Evolutionary conservation across 225 moss, liverwort and hornwort species (phyloP), one percentile per base, ranked within the genome.

Genomic region (Sphagnum tenellum): DNA sequence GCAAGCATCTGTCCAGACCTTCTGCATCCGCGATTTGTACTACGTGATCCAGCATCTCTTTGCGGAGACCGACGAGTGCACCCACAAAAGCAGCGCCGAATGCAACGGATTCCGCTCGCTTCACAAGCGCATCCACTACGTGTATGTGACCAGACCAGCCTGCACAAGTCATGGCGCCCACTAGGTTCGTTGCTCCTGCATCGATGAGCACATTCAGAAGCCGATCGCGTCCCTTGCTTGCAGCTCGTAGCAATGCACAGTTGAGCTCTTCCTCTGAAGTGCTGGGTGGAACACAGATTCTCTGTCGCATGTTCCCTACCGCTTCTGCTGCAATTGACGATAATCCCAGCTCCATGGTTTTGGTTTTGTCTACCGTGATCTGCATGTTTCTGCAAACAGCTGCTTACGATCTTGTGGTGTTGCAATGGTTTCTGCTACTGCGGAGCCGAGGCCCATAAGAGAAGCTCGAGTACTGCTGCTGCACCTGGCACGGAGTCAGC

Each of bases 51-150:
- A 82, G 68, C 67, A 71, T 76, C 64, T 78, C 71, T 71, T 82
- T 82, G 61, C 75, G 82, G 9, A 73, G 68, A 61, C 82, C 82
- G 14, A 71, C 82, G 66, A 82, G 60, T 62, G 82, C 82, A 59
- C 78, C 82, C 9, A 82, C 82, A 76, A 82, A 82, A 12, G 78
- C 82, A 73, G 78, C 78, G 14, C 75, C 82, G 51, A 73, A 82
- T 29, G 82, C 73, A 71, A 66, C 75, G 56, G 75, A 75, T 47
- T 47, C 75, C 60, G 75, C 78, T 45, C 78, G 78, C 68, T 75
- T 61, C 47, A 82, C 67, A 10, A 82, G 78, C 49, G 78, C 75
- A 60, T 82, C 78, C 49, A 82, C 82, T 55, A 82, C 75, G 49
- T 73, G 78, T 61, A 73, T 71, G 65, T 73, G 82, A 52, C 82